Evolutionary conservation across 179 eudicot genomes (phyloP).

Genomic region (Spinacia oleracea): DNA sequence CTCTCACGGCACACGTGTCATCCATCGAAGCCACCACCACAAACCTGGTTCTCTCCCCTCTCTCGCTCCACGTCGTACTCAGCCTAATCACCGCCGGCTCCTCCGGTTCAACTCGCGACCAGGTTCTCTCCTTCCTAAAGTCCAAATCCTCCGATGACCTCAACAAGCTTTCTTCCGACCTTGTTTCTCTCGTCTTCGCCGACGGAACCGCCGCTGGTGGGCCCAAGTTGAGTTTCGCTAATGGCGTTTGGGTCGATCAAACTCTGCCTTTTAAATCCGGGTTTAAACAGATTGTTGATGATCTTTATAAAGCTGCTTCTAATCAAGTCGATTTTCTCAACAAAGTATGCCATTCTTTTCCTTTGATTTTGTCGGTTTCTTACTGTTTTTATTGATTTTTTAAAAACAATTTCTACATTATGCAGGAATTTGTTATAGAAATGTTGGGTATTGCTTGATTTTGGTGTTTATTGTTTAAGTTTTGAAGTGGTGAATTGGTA

Average conservation of each 20-base stretch:
- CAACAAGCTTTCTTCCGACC: constrained; percentile 56
- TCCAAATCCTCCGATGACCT: constrained; percentile 58
- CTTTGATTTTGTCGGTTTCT: too few species aligned
- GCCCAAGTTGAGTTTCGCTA: constrained; percentile 59
- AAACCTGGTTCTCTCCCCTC: constrained; percentile 74
- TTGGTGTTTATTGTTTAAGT: too few species aligned
- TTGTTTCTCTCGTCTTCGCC: constrained; percentile 56
- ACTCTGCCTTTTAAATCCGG: constrained; percentile 42
- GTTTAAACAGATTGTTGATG: constrained; percentile 53
- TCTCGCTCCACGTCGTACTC: constrained; percentile 63
- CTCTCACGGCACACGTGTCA: constrained; percentile 44
- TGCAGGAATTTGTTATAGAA: too few species aligned
- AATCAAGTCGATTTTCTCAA: constrained; percentile 67
- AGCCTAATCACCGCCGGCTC: constrained; percentile 75
- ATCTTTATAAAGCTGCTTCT: constrained; percentile 50
- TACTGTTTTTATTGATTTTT: too few species aligned
- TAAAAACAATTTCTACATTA: too few species aligned
- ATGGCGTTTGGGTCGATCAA: constrained; percentile 74
- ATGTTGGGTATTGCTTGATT: too few species aligned
- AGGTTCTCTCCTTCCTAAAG: constrained; percentile 56
- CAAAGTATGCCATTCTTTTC: constrained; percentile 42
- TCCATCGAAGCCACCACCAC: constrained; percentile 26
- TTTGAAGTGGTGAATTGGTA: too few species aligned
- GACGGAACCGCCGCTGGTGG: constrained; percentile 64
- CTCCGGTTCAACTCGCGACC: constrained; percentile 54